Evolutionary conservation across 441 rosid genomes (phyloP), one percentile per base, ranked within the genome.

Genomic region (Monsonia emarginata): DNA sequence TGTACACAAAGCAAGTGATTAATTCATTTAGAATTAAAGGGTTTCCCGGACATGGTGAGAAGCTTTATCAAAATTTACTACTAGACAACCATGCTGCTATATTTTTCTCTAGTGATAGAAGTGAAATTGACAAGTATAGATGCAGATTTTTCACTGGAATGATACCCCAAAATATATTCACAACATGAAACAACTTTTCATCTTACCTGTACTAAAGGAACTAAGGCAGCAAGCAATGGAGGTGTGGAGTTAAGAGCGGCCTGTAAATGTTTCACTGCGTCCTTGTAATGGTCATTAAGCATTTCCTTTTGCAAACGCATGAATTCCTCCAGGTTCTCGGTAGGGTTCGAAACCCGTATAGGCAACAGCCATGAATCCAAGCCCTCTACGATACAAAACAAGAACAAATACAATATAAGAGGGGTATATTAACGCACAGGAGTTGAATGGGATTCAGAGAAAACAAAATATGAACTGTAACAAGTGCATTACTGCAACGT

Each of bases 331-430:
- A 74, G 67, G 56, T 72, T 69, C 64, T 77, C 72, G 16, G 52
- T 38, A 67, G 82, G 64, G 66, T 75, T 68, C 26, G 83, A 88
- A 40, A 83, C 72, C 68, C 34, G 74, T 50, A 88, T 63, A 27
- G 98, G 97, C 74, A 88, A 73, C 76, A 93, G 77, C 93, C 95
- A 88, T 62, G 95, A 75, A 67, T 81, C 90, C 77, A 83, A 70
- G 72, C 78, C 75, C 61, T 80, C 91, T 86, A 65, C 54, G 65
- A 63, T 16, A 67, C 14, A 77, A 13, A 42, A 61, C 40, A 74
- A 59, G 70, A 19, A 16, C 61, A 70, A 75, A 72, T 46, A 31
- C n/a, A 13, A 16, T 27, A 27, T 46, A 46, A 73, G 54, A 22
- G 4, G 38, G 42, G 48, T 42, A n/a, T 4, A 32, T 54, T 36